These are phyloP conservation scores for Kazachstania taianensis DNA, from an alignment of 805 yeast species.

Conservation along the genomic window DNA sequence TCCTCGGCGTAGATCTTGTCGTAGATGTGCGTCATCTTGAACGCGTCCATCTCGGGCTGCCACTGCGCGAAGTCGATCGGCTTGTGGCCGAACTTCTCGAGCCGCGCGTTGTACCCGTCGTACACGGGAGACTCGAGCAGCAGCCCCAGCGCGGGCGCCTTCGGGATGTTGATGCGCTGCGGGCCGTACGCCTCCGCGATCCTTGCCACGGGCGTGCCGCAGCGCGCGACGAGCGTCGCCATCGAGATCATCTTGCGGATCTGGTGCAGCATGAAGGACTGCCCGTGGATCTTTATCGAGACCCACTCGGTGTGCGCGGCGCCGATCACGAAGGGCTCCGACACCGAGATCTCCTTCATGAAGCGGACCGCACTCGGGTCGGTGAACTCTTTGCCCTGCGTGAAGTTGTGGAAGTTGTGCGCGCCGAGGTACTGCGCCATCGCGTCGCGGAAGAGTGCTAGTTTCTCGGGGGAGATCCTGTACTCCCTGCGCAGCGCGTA, in stretches of 20 bases:
- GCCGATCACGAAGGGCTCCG: constrained; percentile 84
- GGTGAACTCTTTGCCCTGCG: constrained; percentile 67
- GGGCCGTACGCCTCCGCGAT: constrained; percentile 68
- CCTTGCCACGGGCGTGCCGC: constrained; percentile 72
- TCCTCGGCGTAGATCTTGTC: constrained; percentile 90
- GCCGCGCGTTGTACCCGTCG: constrained; percentile 66
- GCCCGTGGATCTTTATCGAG: constrained; percentile 93
- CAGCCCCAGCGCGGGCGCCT: constrained; percentile 93
- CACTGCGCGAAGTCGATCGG: constrained; percentile 58
- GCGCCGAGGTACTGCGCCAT: constrained; percentile 72
- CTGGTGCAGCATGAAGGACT: constrained; percentile 96
- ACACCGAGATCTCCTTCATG: constrained; percentile 69
- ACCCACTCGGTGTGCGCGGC: constrained; percentile 93
- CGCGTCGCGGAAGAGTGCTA: constrained; percentile 54
- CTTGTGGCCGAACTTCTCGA: constrained; percentile 68
- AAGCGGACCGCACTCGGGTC: constrained; percentile 80
- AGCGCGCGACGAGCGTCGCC: constrained; percentile 78
- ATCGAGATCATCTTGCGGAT: constrained; percentile 96
- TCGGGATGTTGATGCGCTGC: constrained; percentile 78
- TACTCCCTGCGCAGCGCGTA: constrained; percentile 56
- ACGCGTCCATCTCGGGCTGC: constrained; percentile 64
- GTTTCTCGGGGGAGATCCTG: constrained; percentile 52
- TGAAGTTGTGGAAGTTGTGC: constrained; percentile 86
- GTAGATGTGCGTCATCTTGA: constrained; percentile 81
- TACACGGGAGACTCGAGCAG: constrained; percentile 87